Percentiles rank a stretch among this genome's conserved stretches.
Conservation (phyloP, 441 rosid species). For the Populus tomentosa region DNA sequence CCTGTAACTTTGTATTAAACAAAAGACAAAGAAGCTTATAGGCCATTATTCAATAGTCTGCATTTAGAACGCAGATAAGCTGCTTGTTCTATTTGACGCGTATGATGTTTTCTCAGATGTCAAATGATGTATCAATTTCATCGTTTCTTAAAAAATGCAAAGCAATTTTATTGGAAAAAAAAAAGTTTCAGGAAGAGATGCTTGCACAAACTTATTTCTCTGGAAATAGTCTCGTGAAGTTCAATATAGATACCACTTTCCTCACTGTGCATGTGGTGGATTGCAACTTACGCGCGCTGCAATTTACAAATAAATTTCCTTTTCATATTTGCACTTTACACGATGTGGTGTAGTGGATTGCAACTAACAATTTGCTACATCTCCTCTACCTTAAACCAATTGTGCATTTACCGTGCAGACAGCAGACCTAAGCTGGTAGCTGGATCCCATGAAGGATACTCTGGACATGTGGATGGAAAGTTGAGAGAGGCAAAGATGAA, state of each 20-base stretch:
- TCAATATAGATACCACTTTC: background rate
- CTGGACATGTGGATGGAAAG: conserved; percentile 89
- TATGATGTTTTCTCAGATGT: background rate
- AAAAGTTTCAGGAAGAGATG: background rate
- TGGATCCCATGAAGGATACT: conserved; percentile 82
- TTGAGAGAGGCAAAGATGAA: conserved; percentile 76
- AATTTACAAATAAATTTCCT: background rate
- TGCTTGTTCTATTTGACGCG: background rate
- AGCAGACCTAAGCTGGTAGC: conserved; percentile 81
- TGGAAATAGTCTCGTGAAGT: background rate
- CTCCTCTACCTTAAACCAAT: background rate
- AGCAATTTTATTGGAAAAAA: background rate
- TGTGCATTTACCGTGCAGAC: conserved; percentile 41
- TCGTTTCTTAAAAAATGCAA: background rate
- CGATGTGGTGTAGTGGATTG: background rate
- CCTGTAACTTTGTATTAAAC: background rate
- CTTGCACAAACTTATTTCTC: background rate
- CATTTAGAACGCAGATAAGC: background rate
- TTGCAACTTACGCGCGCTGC: background rate
- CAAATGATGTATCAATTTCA: background rate
- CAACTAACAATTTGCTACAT: background rate
- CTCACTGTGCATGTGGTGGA: conserved; percentile 1
- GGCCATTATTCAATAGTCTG: background rate
- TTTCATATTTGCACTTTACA: background rate
- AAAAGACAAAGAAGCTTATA: background rate